Base-by-base conservation (phyloP, 169 alveolate species). In the Plasmodium gallinaceum region DNA sequence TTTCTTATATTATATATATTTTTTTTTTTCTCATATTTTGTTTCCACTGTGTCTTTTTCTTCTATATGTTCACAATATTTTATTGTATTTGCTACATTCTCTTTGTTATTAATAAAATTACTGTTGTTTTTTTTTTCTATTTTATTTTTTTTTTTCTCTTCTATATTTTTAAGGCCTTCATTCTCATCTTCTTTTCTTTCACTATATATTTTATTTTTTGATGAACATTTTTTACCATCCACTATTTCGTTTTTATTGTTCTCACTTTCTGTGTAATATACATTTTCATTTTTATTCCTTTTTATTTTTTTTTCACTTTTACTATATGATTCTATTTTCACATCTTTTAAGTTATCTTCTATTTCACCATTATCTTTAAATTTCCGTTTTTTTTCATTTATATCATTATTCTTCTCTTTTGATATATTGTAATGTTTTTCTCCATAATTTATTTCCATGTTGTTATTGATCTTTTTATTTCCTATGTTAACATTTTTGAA, bases 341-440 rank as follows among this genome's bases (percentile, higher is more conserved):
- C 58, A 62, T 39, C 66, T 64, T 65, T 76, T 46, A 45, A 7
- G 62, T 20, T 43, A 24, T 24, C 42, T 48, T 76, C 46, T 10
- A 14, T 54, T 51, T 76, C 70, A 70, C 43, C 62, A 10, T 14
- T 65, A 45, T 48, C 89, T 64, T 64, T 64, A 46, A 39, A 42
- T 42, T 76, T 76, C 16, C 70, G 64, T 64, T 64, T 76, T 64
- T 76, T 64, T 48, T 76, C 71, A 65, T 20, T 57, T 57, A 64
- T 10, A 65, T 62, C 32, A 48, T 37, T 57, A 70, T 48, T 66
- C 14, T 64, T 46, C 12, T 45, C 51, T 51, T 48, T 58, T 48
- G 7, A 10, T 16, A 68, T 45, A 66, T 76, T 48, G 52, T 37
- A n/a, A 42, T 45, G 10, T 10, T 64, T 66, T n/a, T 65, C 78